Evolutionary conservation across 345 rosid genomes (phyloP), one percentile per base, ranked within the genome.

Genomic region (Hypericum androsaemum): DNA sequence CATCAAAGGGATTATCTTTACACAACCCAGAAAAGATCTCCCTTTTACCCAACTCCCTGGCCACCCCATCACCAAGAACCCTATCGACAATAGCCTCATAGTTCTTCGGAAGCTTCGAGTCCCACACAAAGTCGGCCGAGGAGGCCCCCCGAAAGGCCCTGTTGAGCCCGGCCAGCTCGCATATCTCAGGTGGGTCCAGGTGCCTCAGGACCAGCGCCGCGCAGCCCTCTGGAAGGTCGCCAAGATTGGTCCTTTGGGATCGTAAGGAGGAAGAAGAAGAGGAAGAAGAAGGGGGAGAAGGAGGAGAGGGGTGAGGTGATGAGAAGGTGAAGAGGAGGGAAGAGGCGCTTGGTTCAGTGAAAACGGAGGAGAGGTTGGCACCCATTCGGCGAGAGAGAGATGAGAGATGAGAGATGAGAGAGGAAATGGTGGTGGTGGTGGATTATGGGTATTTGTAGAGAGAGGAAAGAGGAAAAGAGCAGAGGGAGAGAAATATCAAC

Each of bases 201-300:
- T 47, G 39, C 47, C 56, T 40, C 10, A 70, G 64, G 41, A 70
- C 41, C 39, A 45, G 28, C 6, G 65, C 53, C 43, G 64, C 40
- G 53, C 75, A 74, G 39, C 65, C 16, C 65, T 74, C 79, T 0
- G 75, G 75, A 13, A 74, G 41, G 56, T 74, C 79, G 11, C 65
- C 70, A 1, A 74, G 67, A 42, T 60, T 43, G 3, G 65, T 46
- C 37, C 8, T 10, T 2, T 47, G 35, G 22, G 56, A 28, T 10
- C n/a, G 17, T 13, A 13, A 28, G 13, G 10, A 8, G 8, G 22
- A 13, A 46, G 17, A 5, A n/a, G 49, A 9, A 28, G 17, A 46
- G n/a, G 49, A 16, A 13, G 22, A 16, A 9, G 17, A 46, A 3
- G 15, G 15, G 15, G 48, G 8, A n/a, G 22, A 13, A 12, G 49